These are phyloP conservation scores for Sugiyamaella grinbergsii DNA, from an alignment of 1,139 yeast species.

Conservation along the genomic window DNA sequence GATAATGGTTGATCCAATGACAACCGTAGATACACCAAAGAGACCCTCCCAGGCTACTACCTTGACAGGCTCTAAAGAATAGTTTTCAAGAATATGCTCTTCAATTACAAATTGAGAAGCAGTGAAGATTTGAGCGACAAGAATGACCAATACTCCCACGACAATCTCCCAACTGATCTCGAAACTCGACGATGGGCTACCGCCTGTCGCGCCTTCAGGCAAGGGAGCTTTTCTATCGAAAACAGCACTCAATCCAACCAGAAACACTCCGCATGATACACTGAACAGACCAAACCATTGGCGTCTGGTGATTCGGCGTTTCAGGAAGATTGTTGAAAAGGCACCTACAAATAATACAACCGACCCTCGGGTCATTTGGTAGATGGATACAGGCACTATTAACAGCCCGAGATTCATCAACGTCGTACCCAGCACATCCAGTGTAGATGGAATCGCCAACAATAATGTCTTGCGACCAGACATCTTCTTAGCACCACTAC, in stretches of 20 bases:
- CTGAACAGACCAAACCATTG: conserved; percentile 69
- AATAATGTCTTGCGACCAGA: conserved; percentile 40
- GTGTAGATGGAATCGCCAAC: conserved; percentile 63
- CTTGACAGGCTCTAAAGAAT: conserved; percentile 61
- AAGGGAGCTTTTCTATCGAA: conserved; percentile 31
- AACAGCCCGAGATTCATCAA: conserved; percentile 74
- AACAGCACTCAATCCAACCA: conserved; percentile 73
- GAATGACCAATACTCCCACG: conserved; percentile 60
- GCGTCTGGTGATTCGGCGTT: conserved; percentile 55
- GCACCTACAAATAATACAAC: conserved; percentile 76
- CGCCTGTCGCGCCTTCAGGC: conserved; percentile 7
- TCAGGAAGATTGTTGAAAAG: conserved; percentile 65
- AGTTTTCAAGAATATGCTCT: conserved; percentile 62
- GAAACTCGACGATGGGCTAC: conserved; percentile 6
- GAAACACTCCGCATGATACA: conserved; percentile 66
- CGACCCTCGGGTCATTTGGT: conserved; percentile 84
- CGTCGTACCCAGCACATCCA: conserved; percentile 76
- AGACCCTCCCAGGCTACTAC: conserved; percentile 77
- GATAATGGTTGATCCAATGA: conserved; percentile 48
- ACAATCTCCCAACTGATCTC: conserved; percentile 24
- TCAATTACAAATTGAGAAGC: conserved; percentile 80
- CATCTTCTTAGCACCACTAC: conserved; percentile 22
- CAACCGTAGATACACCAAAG: conserved; percentile 58
- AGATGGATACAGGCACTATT: conserved; percentile 77
- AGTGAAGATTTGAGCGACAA: conserved; percentile 64